These are phyloP conservation scores for Sequoia sempervirens DNA, from an alignment of 75 land plant genomes.

Conservation along the genomic window DNA sequence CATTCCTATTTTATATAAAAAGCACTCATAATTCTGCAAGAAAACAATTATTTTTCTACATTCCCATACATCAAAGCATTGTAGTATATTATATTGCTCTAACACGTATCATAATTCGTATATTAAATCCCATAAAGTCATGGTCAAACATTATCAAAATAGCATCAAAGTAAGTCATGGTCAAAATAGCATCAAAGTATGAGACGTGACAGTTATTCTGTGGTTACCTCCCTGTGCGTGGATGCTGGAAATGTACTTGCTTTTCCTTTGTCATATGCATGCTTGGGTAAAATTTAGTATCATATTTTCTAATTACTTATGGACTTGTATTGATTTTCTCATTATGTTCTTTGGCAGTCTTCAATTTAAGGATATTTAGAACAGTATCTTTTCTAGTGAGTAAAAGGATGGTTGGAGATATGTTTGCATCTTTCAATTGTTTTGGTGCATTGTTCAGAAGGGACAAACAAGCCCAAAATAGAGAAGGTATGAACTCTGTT, in stretches of 20 bases:
- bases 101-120: no score
- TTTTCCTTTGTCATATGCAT: neutral
- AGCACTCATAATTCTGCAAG: no score
- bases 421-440: constrained; percentile 5
- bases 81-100: no score
- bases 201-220: no score
- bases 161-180: no score
- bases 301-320: neutral
- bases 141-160: no score
- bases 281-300: neutral
- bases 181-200: no score
- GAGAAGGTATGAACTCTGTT: constrained; percentile 1
- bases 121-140: no score
- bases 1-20: no score
- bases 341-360: neutral
- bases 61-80: no score
- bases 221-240: neutral
- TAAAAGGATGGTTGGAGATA: neutral
- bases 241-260: neutral
- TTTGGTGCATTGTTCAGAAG: constrained; percentile 4
- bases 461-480: neutral
- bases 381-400: neutral
- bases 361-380: neutral
- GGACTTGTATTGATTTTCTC: neutral
- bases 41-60: no score